These are phyloP conservation scores for Dipodascopsis uninucleata DNA, from an alignment of 805 yeast species.

Conservation along the genomic window DNA sequence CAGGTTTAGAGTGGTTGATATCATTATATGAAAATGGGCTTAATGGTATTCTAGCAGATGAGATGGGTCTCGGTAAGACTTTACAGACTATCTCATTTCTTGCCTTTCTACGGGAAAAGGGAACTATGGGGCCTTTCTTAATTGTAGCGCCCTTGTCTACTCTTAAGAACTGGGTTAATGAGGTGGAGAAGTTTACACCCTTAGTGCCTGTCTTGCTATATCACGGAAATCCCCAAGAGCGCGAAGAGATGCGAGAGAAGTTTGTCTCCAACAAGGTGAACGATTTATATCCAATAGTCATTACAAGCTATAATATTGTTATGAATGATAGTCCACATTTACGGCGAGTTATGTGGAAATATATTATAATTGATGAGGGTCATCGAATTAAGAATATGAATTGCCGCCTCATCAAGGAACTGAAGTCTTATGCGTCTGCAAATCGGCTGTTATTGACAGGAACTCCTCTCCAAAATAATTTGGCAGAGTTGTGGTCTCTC, in stretches of 20 bases:
- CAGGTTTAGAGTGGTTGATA: constrained; percentile 87
- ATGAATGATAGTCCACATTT: constrained; percentile 59
- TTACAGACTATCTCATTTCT: constrained; percentile 79
- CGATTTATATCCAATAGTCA: constrained; percentile 47
- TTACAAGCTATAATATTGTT: constrained; percentile 80
- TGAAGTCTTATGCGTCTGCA: constrained; percentile 56
- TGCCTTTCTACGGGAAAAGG: constrained; percentile 72
- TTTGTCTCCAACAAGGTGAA: constrained; percentile 31
- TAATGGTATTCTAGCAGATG: constrained; percentile 94
- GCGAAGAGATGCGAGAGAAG: constrained; percentile 45
- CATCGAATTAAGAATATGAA: constrained; percentile 85
- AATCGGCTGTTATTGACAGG: constrained; percentile 85
- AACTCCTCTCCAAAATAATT: constrained; percentile 91
- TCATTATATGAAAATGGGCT: constrained; percentile 89
- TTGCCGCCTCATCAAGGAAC: constrained; percentile 65
- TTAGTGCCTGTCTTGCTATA: constrained; percentile 57
- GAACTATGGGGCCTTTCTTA: constrained; percentile 71
- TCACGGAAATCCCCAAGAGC: constrained; percentile 57
- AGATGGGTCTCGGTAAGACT: constrained; percentile 96
- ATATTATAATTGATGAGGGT: constrained; percentile 90
- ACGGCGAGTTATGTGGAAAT: constrained; percentile 64
- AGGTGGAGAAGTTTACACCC: constrained; percentile 73
- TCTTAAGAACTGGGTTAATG: constrained; percentile 77
- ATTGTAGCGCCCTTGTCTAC: constrained; percentile 83
- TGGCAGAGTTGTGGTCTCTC: constrained; percentile 87